Conservation (phyloP, 2,329 filamentous ascomycete genomes). For the Paecilomyces variotii region DNA sequence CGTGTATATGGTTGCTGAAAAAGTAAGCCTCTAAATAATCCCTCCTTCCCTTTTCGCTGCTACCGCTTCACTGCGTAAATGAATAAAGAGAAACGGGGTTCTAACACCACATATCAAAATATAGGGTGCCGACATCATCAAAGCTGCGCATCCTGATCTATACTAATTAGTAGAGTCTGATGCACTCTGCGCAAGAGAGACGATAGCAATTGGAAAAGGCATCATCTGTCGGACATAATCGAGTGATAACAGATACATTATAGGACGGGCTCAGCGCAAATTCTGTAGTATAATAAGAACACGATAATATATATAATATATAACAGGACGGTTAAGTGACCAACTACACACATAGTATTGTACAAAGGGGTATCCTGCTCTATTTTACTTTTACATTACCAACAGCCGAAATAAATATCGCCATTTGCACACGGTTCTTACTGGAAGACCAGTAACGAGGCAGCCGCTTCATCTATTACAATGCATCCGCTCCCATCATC, state of each 20-base stretch:
- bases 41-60: background rate
- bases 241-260: no score
- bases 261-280: no score
- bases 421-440: background rate
- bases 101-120: background rate
- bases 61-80: no score
- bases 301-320: no score
- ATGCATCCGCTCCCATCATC: conserved; percentile 23
- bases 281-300: no score
- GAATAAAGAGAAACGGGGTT: background rate
- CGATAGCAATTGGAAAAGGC: no score
- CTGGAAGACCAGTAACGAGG: no score
- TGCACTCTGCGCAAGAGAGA: no score
- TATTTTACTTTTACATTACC: background rate
- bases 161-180: background rate
- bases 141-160: background rate
- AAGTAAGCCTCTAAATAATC: background rate
- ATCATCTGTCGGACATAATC: no score
- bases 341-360: background rate
- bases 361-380: background rate
- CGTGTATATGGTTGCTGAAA: conserved; percentile 55
- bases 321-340: background rate
- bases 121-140: background rate
- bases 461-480: conserved; percentile 8
- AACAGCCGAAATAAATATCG: background rate